Base-by-base conservation (phyloP, 176 grass and related monocot genomes). In the Musa troglodytarum region DNA sequence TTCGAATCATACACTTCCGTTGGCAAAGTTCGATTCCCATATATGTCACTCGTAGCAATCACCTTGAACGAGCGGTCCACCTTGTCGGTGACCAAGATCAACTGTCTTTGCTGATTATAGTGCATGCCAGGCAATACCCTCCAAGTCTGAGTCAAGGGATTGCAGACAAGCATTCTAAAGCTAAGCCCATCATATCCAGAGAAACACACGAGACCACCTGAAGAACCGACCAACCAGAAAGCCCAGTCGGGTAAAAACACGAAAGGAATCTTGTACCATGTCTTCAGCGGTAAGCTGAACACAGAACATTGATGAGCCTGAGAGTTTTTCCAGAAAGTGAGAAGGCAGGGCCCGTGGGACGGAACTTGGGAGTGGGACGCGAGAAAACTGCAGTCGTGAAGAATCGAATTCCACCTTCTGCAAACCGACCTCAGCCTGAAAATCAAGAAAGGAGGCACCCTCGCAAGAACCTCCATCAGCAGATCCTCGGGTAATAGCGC, bases 171-270 rank as follows among this genome's bases (percentile, higher is more conserved):
- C 1, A 76, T 93, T 84, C 83, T 87, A 78, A 98, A 98, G 2
- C 55, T 12, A 52, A 85, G 53, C 3, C 80, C 94, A 66, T 98
- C 90, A 72, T 85, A 89, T 50, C 94, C 90, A 65, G 90, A 89
- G 76, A 98, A 82, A 85, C 94, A 98, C 81, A 98, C 86, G 67
- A 98, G 88, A 1, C 94, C 94, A 0, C 86, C 81, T 7, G 94
- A 98, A 63, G 90, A 98, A n/a, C 94, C 90, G 69, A 98, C 94
- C 67, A 93, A 86, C 78, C 86, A 98, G 80, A 93, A 83, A 67
- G 88, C 94, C 90, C 90, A 98, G 69, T 87, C 75, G 52, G 94
- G 94, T 79, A 98, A 83, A 81, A 98, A 91, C 15, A 52, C 86
- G 50, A 85, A 80, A 10, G 94, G 90, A 49, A 98, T 85, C 75